phyloP scores from a whole-genome alignment of 2,329 filamentous ascomycete genomes.

The Hirsutella minnesotensis region DNA sequence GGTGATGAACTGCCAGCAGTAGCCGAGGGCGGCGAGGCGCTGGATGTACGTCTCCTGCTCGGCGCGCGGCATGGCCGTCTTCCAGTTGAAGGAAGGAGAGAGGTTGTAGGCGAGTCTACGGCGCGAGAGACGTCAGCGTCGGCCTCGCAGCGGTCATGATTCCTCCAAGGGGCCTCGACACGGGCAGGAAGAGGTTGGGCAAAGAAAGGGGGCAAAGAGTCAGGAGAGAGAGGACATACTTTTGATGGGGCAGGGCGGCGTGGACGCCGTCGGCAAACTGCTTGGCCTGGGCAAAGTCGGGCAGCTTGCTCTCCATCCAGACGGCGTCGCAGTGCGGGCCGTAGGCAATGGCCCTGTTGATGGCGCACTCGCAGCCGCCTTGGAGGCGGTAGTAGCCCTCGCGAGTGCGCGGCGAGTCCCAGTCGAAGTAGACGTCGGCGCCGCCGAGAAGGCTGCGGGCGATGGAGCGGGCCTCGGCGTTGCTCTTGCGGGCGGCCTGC shows the following conservation, averaged over 20 bases:
- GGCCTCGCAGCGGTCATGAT: no score
- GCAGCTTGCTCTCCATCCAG: slow-evolving; percentile 99
- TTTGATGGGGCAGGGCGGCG: slow-evolving; percentile 89
- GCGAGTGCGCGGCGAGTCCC: slow-evolving; percentile 83
- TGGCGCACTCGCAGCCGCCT: slow-evolving; percentile 80
- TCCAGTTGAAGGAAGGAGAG: slow-evolving; percentile 99
- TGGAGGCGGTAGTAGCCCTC: slow-evolving; percentile 93
- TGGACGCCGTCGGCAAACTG: slow-evolving; percentile 92
- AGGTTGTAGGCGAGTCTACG: slow-evolving; percentile 89
- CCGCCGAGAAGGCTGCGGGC: slow-evolving; percentile 66
- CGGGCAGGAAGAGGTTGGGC: no score
- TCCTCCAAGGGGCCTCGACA: no score
- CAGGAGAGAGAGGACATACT: slow-evolving; percentile 43
- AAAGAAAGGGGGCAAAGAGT: slow-evolving; percentile 7
- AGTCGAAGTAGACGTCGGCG: slow-evolving; percentile 76
- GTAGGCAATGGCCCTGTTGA: slow-evolving; percentile 85
- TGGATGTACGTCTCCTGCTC: slow-evolving; percentile 98
- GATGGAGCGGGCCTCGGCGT: slow-evolving; percentile 67
- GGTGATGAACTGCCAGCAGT: slow-evolving; percentile 99
- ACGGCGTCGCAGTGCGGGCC: slow-evolving; percentile 91
- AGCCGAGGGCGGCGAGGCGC: slow-evolving; percentile 74
- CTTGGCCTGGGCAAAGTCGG: slow-evolving; percentile 80
- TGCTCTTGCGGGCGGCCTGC: slow-evolving; percentile 70
- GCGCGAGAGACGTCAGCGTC: background rate
- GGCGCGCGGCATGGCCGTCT: slow-evolving; percentile 78